phyloP scores from a whole-genome alignment of 2,329 filamentous ascomycete species.

The Ophiosphaerella narmari region DNA sequence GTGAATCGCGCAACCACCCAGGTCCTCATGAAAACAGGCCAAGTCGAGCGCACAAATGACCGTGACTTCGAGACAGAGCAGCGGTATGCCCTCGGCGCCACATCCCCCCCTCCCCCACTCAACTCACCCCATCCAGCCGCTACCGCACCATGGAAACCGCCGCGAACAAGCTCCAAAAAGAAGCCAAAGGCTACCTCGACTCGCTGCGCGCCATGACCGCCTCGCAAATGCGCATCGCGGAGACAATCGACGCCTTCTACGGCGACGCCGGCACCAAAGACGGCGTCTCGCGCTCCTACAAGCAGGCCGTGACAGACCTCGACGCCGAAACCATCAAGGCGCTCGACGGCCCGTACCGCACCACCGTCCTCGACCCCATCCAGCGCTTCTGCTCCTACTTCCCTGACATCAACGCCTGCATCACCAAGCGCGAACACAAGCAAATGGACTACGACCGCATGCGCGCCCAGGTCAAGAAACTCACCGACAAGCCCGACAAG shows the following conservation, averaged over 20 bases:
- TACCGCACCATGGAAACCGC: constrained; percentile 98
- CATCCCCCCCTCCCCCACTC: constrained; percentile 1
- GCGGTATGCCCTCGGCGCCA: constrained; percentile 58
- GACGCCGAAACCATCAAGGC: constrained; percentile 99
- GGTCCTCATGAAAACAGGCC: constrained; percentile 99
- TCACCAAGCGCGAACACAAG: constrained; percentile 99
- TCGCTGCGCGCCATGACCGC: constrained; percentile 98
- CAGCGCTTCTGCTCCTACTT: constrained; percentile 97
- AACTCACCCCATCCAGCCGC: constrained; percentile 60
- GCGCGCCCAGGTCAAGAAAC: constrained; percentile 93
- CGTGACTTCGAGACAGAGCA: constrained; percentile 98
- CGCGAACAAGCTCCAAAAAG: constrained; percentile 88
- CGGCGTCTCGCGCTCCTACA: constrained; percentile 95
- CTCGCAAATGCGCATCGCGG: constrained; percentile 98
- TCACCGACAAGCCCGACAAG: constrained; percentile 98
- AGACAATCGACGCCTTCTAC: constrained; percentile 99
- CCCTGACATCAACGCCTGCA: constrained; percentile 98
- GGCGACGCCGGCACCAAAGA: constrained; percentile 93
- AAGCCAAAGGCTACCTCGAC: constrained; percentile 97
- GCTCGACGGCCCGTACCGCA: constrained; percentile 91
- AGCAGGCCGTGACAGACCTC: constrained; percentile 95
- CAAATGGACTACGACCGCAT: constrained; percentile 97
- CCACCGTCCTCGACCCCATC: constrained; percentile 94
- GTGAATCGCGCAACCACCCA: constrained; percentile 98
- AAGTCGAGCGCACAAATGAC: constrained; percentile 98